Percentiles rank a stretch among this genome's conserved stretches.
phyloP scores from a whole-genome alignment of 208 protist species.

The Leishmania major region DNA sequence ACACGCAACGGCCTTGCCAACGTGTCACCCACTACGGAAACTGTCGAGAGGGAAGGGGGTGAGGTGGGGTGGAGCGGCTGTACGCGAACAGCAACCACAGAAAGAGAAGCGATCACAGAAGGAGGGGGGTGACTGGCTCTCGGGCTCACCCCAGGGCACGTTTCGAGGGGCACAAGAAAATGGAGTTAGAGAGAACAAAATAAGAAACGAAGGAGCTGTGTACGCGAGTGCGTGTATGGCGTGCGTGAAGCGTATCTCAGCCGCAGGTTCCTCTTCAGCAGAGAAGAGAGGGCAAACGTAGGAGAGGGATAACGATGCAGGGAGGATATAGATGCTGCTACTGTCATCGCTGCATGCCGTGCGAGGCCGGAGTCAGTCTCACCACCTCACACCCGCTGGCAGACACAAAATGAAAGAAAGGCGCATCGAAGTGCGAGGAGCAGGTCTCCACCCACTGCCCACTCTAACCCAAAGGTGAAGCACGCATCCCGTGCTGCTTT shows the following conservation, averaged over 20 bases:
- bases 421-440: background rate
- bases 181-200: background rate
- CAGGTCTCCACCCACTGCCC: background rate
- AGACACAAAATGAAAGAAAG: background rate
- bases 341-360: background rate
- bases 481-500: background rate
- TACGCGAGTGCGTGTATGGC: background rate
- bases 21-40: background rate
- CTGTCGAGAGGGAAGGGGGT: background rate
- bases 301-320: background rate
- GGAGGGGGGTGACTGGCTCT: background rate
- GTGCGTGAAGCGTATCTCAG: conserved; percentile 1
- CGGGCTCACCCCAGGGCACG: background rate
- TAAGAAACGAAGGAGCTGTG: background rate
- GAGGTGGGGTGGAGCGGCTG: background rate
- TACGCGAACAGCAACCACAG: too few relatives aligned
- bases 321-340: background rate
- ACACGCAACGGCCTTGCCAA: background rate
- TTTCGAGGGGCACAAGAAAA: background rate
- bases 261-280: background rate
- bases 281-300: background rate
- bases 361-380: background rate
- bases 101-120: background rate
- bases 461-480: background rate
- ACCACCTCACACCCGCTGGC: too few relatives aligned